Evolutionary conservation across 2,329 filamentous ascomycete genomes (phyloP).

Genomic region (Raffaelea arxii): DNA sequence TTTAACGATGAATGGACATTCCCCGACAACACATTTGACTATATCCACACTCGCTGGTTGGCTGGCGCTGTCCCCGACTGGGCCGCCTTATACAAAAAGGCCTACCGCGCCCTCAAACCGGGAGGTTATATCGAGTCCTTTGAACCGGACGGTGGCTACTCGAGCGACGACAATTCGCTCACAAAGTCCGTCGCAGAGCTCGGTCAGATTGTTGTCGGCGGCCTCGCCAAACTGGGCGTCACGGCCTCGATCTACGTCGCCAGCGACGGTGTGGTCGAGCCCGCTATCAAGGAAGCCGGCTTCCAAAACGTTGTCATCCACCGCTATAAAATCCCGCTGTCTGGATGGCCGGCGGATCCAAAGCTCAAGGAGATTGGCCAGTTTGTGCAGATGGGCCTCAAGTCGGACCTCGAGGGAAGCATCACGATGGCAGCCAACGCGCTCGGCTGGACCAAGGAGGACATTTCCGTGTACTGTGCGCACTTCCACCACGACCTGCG

Average conservation of each 20-base stretch:
- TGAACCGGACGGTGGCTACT: slow-evolving; percentile 9
- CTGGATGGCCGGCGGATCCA: neutral
- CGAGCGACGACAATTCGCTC: slow-evolving; percentile 16
- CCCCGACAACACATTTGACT: slow-evolving; percentile 14
- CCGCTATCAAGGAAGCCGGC: neutral
- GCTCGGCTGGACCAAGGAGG: neutral
- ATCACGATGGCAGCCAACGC: neutral
- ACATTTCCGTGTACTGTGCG: neutral
- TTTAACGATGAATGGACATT: slow-evolving; percentile 16
- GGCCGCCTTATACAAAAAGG: slow-evolving; percentile 12
- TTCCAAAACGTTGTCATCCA: neutral
- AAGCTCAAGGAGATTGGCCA: neutral
- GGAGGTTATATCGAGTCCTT: slow-evolving; percentile 32
- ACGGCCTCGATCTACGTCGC: neutral
- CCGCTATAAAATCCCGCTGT: neutral
- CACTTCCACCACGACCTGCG: neutral
- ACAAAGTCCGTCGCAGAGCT: neutral
- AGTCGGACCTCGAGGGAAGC: neutral
- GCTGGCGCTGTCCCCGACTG: slow-evolving; percentile 16
- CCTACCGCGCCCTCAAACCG: slow-evolving; percentile 27
- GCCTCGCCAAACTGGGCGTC: neutral
- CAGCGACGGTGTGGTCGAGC: neutral
- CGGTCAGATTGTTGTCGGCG: neutral
- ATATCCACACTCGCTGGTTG: slow-evolving; percentile 17
- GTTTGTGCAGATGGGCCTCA: neutral